Evolutionary conservation across 352 stramenopile genomes (phyloP).

Genomic region (Phytophthora rubi): DNA sequence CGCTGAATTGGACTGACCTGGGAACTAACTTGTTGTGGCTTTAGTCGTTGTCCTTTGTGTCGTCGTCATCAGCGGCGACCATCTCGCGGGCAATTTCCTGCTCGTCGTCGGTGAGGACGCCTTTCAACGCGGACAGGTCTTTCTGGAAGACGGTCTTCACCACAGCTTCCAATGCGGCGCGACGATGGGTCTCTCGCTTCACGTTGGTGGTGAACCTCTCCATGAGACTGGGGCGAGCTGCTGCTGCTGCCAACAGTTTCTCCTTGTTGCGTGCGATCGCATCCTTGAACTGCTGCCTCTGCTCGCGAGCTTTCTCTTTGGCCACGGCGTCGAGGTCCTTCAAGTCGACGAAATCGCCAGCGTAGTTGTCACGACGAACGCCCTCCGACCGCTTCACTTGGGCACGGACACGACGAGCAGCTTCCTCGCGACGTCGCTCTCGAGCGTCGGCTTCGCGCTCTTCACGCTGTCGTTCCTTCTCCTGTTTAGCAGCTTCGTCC

Average conservation of each 20-base stretch:
- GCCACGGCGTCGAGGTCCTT: constrained; percentile 41
- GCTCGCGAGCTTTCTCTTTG: constrained; percentile 65
- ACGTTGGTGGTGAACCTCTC: constrained; percentile 74
- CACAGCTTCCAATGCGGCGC: constrained; percentile 66
- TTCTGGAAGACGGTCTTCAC: constrained; percentile 81
- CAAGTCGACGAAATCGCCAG: constrained; percentile 56
- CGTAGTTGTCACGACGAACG: constrained; percentile 56
- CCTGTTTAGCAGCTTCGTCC: constrained; percentile 34
- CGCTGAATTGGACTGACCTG: background rate
- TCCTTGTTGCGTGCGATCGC: constrained; percentile 73
- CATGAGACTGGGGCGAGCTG: constrained; percentile 69
- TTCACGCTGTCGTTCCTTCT: constrained; percentile 47
- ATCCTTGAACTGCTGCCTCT: constrained; percentile 63
- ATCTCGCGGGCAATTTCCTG: constrained; percentile 65
- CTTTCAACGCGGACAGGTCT: constrained; percentile 63
- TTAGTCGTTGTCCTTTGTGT: constrained; percentile 20
- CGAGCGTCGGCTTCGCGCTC: constrained; percentile 57
- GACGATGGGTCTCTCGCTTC: constrained; percentile 76
- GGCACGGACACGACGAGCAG: constrained; percentile 53
- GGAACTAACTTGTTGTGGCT: background rate
- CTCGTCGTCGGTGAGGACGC: constrained; percentile 72
- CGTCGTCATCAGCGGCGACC: constrained; percentile 40
- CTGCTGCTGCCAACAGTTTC: constrained; percentile 52
- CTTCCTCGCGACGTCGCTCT: constrained; percentile 49
- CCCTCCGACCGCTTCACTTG: constrained; percentile 63